phyloP scores from a whole-genome alignment of 1,284 basidiomycete species.

The Taiwanofungus camphoratus region DNA sequence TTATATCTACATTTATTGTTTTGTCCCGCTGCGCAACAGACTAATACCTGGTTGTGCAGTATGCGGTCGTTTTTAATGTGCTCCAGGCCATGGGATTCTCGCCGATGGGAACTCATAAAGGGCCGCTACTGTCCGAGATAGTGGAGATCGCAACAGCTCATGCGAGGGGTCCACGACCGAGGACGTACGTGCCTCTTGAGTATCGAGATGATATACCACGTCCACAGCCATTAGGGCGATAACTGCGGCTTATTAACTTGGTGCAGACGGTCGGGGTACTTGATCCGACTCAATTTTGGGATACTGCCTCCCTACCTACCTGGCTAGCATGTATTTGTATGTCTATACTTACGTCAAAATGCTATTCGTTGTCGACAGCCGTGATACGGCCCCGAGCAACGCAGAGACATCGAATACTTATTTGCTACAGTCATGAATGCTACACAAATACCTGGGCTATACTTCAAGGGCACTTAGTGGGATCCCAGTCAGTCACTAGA shows the following conservation, averaged over 20 bases:
- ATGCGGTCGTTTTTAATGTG: conserved; percentile 14
- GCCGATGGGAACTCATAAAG: conserved; percentile 1
- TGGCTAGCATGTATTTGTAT: background rate
- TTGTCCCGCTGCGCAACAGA: background rate
- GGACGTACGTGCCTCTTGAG: conserved; percentile 11
- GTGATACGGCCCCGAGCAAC: background rate
- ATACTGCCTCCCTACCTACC: too few relatives aligned
- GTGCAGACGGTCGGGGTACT: background rate
- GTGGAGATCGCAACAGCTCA: conserved; percentile 19
- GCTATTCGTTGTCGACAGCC: background rate
- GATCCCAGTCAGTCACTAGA: conserved; percentile 50
- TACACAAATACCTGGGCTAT: background rate
- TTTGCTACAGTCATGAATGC: background rate
- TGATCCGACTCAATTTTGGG: too few relatives aligned
- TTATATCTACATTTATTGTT: background rate
- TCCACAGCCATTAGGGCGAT: background rate
- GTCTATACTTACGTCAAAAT: background rate
- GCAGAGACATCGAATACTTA: background rate
- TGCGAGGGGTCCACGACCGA: conserved; percentile 13
- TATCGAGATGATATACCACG: conserved; percentile 3
- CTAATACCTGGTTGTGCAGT: conserved; percentile 10
- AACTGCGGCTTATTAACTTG: background rate
- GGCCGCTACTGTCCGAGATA: conserved; percentile 11
- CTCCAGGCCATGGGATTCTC: conserved; percentile 18
- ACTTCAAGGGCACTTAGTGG: conserved; percentile 32